A percentile compares a stretch with the other conserved stretches of the same genome.
Evolutionary conservation across 257 asterid genomes (phyloP).

Genomic region (Rhazya stricta): DNA sequence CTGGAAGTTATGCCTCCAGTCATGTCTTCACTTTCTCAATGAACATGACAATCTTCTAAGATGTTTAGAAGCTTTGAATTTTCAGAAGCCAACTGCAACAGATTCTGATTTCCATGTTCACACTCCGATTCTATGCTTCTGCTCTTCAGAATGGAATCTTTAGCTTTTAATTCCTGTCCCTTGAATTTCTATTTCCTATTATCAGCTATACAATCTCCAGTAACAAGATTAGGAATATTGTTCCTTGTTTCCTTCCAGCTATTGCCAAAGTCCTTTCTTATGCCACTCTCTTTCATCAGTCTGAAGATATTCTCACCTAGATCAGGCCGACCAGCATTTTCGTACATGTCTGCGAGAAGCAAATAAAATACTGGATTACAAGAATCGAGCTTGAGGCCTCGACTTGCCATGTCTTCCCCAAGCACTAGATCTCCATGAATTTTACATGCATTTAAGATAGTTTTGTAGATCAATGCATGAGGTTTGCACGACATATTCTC

Average conservation of each 20-base stretch:
- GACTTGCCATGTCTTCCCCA: constrained; percentile 29
- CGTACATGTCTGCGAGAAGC: constrained; percentile 36
- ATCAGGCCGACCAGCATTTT: constrained; percentile 30
- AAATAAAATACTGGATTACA: constrained; percentile 32
- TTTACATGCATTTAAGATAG: constrained; percentile 44
- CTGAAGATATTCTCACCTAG: constrained; percentile 30
- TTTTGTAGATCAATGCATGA: constrained; percentile 41
- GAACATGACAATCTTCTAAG: background rate
- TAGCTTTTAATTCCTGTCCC: background rate
- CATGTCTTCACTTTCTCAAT: background rate
- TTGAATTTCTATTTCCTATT: background rate
- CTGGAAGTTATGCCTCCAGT: background rate
- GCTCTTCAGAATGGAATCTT: background rate
- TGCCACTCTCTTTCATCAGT: constrained; percentile 26
- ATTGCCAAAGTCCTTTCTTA: constrained; percentile 35
- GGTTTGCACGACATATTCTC: constrained; percentile 46
- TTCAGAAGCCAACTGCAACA: background rate
- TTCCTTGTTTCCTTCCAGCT: constrained; percentile 37
- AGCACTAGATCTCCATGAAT: constrained; percentile 29
- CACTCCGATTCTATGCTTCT: background rate
- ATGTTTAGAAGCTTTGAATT: background rate
- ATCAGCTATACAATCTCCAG: background rate
- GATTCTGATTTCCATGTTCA: background rate
- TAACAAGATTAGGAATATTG: background rate
- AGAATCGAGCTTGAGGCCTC: constrained; percentile 41